Percentiles rank a stretch among this genome's conserved stretches.
Conservation (phyloP, 2,329 filamentous ascomycete genomes). For the Pyricularia sp. region DNA sequence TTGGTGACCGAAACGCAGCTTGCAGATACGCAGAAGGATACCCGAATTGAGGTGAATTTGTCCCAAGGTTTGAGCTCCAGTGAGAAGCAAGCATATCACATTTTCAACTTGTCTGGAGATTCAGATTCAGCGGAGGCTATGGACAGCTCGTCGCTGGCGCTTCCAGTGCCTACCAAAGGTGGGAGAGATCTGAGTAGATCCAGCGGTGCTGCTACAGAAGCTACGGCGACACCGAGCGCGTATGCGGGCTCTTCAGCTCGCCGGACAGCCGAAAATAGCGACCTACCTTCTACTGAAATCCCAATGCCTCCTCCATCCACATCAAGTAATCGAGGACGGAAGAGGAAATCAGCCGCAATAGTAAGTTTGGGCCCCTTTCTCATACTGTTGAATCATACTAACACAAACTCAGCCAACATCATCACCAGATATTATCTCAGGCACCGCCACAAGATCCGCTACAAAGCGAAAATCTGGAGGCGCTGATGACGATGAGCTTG, state of each 20-base stretch:
- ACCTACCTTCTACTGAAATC: constrained; percentile 4
- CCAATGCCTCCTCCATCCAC: not conserved
- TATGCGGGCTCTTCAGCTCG: constrained; percentile 12
- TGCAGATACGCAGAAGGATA: constrained; percentile 10
- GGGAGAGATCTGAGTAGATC: constrained; percentile 10
- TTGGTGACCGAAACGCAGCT: constrained; percentile 7
- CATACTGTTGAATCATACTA: not conserved
- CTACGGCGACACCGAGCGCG: constrained; percentile 25
- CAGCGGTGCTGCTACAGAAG: constrained; percentile 14
- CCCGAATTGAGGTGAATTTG: constrained; percentile 16
- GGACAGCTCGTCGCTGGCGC: constrained; percentile 6
- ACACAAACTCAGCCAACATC: constrained; percentile 9
- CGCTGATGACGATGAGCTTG: not conserved
- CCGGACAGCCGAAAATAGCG: not conserved
- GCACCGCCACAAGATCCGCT: not conserved
- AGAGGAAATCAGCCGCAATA: constrained; percentile 2
- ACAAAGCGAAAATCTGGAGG: not conserved
- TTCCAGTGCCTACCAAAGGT: constrained; percentile 4
- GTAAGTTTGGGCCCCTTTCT: not conserved
- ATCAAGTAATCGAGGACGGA: not conserved
- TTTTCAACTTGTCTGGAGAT: constrained; percentile 13
- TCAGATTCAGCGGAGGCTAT: not conserved
- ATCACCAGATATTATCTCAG: constrained; percentile 17
- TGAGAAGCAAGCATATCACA: constrained; percentile 26
- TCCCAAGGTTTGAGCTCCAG: constrained; percentile 24